phyloP scores from a whole-genome alignment of 306 rosid species.

The Cucurbita maxima region DNA sequence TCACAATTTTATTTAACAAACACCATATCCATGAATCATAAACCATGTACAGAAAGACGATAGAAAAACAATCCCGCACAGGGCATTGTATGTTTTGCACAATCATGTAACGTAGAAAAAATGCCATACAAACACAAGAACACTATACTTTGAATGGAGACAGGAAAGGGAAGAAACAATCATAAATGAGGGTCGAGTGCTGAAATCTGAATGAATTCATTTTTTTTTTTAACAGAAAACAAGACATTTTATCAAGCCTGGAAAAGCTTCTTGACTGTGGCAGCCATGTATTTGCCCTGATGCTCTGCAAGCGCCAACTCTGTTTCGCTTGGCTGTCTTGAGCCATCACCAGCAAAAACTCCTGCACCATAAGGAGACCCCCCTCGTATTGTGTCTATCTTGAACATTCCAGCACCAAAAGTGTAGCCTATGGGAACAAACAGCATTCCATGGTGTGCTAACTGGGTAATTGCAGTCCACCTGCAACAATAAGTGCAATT shows the following conservation, averaged over 20 bases:
- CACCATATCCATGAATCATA: conserved; percentile 10
- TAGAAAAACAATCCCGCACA: neutral
- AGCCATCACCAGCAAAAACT: conserved; percentile 80
- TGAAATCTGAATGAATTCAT: conserved; percentile 1
- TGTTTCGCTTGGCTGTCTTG: conserved; percentile 66
- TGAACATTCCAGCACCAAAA: conserved; percentile 87
- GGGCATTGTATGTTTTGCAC: neutral
- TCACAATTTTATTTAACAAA: conserved; percentile 2
- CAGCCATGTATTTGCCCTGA: conserved; percentile 93
- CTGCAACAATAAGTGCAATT: conserved; percentile 27
- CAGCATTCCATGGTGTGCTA: conserved; percentile 92
- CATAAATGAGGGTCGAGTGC: neutral
- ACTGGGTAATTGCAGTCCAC: conserved; percentile 94
- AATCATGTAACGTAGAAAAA: neutral
- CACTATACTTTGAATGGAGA: neutral
- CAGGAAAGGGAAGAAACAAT: conserved; percentile 21
- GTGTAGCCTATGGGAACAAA: conserved; percentile 93
- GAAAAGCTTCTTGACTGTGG: conserved; percentile 58
- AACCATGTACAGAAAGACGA: conserved; percentile 18
- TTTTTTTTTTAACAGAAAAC: neutral
- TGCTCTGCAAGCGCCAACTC: conserved; percentile 87
- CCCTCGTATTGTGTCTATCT: conserved; percentile 73
- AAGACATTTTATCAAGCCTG: conserved; percentile 16
- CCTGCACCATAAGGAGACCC: conserved; percentile 97
- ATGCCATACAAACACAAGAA: conserved; percentile 22